Conservation (phyloP, 75 land plant genomes). For the Cryptomeria japonica region DNA sequence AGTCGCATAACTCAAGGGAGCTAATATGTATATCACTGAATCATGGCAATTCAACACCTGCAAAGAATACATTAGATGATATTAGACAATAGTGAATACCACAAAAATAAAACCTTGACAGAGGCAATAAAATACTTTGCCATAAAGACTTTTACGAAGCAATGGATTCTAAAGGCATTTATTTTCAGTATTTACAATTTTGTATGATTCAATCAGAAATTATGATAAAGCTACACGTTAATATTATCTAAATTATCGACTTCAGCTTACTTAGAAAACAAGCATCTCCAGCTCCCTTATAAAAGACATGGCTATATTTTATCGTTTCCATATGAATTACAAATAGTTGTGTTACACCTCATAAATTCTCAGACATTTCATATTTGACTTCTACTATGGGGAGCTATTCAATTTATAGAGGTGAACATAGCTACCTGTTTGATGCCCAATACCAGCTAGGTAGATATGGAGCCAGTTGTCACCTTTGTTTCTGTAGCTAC, state of each 20-base stretch:
- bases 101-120: background rate
- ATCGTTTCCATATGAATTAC: background rate
- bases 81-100: background rate
- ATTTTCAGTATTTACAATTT: background rate
- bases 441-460: background rate
- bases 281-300: background rate
- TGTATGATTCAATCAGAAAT: background rate
- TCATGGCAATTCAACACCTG: conserved; percentile 97
- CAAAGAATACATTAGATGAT: conserved; percentile 3
- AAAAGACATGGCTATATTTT: background rate
- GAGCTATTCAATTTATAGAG: no score
- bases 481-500: background rate
- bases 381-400: background rate
- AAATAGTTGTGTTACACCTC: background rate
- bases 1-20: conserved; percentile 89
- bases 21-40: conserved; percentile 85
- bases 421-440: no score
- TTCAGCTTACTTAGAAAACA: background rate
- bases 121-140: background rate
- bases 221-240: background rate
- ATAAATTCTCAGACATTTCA: background rate
- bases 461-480: background rate
- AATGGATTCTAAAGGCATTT: background rate
- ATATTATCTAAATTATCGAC: background rate
- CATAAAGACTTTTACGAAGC: background rate